Evolutionary conservation across 2,329 filamentous ascomycete genomes (phyloP).

Genomic region (Neopestalotiopsis sp.): DNA sequence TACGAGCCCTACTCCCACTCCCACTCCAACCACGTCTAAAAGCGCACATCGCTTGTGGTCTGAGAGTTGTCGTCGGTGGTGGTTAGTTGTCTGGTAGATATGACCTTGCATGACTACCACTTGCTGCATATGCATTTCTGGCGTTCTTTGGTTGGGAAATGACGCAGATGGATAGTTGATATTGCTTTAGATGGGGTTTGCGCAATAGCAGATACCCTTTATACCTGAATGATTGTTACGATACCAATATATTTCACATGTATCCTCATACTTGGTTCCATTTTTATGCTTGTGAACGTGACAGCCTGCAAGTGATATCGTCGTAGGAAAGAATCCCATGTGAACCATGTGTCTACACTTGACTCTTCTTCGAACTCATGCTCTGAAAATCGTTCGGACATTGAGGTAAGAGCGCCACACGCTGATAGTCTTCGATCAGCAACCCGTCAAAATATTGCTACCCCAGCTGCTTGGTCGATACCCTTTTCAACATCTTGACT

Average conservation of each 20-base stretch:
- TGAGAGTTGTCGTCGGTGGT: background rate
- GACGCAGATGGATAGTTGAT: slow-evolving; percentile 1
- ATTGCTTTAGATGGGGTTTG: background rate
- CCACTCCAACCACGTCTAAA: slow-evolving; percentile 15
- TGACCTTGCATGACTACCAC: background rate
- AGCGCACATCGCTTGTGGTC: background rate
- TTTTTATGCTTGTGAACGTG: background rate
- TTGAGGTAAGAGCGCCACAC: no score
- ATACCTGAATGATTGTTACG: slow-evolving; percentile 5
- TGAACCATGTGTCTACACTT: no score
- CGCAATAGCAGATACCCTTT: slow-evolving; percentile 1
- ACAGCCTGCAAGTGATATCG: background rate
- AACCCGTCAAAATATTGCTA: no score
- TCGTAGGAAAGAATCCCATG: no score
- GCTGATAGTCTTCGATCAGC: no score
- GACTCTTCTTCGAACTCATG: no score
- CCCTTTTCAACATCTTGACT: no score
- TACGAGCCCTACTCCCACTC: slow-evolving; percentile 63
- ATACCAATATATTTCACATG: background rate
- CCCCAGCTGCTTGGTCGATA: no score
- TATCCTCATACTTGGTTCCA: background rate
- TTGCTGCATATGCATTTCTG: slow-evolving; percentile 7
- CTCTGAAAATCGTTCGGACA: no score
- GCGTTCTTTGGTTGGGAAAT: slow-evolving; percentile 13
- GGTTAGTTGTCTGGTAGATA: background rate